phyloP scores from a whole-genome alignment of 352 stramenopile genomes.

The Aphanomyces euteiches region DNA sequence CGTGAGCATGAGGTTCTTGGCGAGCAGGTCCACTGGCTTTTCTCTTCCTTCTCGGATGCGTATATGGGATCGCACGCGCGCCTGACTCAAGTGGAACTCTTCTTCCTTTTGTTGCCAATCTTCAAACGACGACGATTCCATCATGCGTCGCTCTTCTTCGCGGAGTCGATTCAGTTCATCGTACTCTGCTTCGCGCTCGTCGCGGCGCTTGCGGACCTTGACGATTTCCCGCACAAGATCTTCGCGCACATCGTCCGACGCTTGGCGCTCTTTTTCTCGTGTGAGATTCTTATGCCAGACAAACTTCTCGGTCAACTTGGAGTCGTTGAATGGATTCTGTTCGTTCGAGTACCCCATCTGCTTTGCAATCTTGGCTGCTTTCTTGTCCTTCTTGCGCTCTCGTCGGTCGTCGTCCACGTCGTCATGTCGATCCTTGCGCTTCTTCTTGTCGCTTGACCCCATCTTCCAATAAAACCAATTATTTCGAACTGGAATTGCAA shows the following conservation, averaged over 20 bases:
- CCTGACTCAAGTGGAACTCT: conserved; percentile 94
- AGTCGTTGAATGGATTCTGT: conserved; percentile 98
- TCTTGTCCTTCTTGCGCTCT: conserved; percentile 60
- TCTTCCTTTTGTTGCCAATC: conserved; percentile 98
- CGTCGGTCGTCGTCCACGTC: conserved; percentile 42
- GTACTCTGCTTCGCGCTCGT: conserved; percentile 85
- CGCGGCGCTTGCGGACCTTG: conserved; percentile 88
- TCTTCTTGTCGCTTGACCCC: neutral
- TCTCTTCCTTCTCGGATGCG: conserved; percentile 88
- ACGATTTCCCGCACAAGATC: conserved; percentile 94
- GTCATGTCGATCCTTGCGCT: conserved; percentile 1
- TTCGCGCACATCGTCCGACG: conserved; percentile 50
- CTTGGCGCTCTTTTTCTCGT: conserved; percentile 36
- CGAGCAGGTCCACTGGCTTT: conserved; percentile 94
- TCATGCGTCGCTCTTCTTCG: conserved; percentile 92
- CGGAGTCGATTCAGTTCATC: conserved; percentile 95
- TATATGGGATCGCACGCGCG: conserved; percentile 87
- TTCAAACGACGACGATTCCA: conserved; percentile 95
- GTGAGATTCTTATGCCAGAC: conserved; percentile 97
- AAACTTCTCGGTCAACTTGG: conserved; percentile 95
- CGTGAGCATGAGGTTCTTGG: conserved; percentile 98
- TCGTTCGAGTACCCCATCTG: conserved; percentile 97
- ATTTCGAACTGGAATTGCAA: neutral
- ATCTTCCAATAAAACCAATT: neutral
- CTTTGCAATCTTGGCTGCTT: conserved; percentile 68